phyloP scores from a whole-genome alignment of 2,329 filamentous ascomycete genomes.

The Cyphellophora europaea region DNA sequence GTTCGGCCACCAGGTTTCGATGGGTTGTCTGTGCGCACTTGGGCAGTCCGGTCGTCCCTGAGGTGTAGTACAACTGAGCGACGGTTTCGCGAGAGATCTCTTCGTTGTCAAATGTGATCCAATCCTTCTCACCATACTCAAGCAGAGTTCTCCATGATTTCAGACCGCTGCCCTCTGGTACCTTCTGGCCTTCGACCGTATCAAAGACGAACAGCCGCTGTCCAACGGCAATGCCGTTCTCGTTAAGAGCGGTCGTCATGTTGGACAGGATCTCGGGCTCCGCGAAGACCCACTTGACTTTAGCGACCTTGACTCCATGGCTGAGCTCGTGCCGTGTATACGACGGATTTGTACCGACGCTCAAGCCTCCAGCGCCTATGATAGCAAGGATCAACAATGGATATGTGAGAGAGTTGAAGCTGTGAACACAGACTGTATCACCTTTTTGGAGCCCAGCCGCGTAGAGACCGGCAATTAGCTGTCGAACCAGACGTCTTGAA shows the following conservation, averaged over 20 bases:
- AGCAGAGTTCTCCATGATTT: constrained; percentile 38
- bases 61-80: constrained; percentile 44
- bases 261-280: constrained; percentile 34
- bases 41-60: constrained; percentile 51
- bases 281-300: constrained; percentile 37
- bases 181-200: constrained; percentile 22
- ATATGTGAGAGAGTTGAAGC: constrained; percentile 43
- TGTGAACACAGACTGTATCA: constrained; percentile 46
- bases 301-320: constrained; percentile 38
- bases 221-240: constrained; percentile 18
- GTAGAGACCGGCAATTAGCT: constrained; percentile 42
- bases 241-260: constrained; percentile 28
- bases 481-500: constrained; percentile 33
- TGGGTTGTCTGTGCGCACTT: constrained; percentile 52
- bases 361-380: constrained; percentile 37
- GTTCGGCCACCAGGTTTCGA: constrained; percentile 18
- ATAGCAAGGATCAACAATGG: constrained; percentile 18
- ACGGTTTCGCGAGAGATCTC: constrained; percentile 29
- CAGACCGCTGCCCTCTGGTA: constrained; percentile 25
- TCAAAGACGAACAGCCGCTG: constrained; percentile 38
- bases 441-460: constrained; percentile 38
- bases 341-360: constrained; percentile 40
- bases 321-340: constrained; percentile 36
- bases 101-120: constrained; percentile 32
- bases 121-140: constrained; percentile 33